These are phyloP conservation scores for Malus hybrid DNA, from an alignment of 331 rosid genomes.

Conservation along the genomic window DNA sequence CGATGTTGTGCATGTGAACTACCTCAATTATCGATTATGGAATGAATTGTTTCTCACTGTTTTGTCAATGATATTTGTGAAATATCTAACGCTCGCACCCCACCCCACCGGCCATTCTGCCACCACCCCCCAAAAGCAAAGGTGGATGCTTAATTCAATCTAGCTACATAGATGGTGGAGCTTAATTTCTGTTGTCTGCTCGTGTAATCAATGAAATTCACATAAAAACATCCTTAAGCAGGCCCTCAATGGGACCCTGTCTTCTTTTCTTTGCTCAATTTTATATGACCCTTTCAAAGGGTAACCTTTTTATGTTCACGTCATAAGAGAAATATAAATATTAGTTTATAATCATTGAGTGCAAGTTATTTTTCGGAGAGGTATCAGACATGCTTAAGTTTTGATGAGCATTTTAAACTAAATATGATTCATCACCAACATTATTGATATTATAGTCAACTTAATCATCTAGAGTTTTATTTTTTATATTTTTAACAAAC, in stretches of 20 bases:
- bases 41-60: background rate
- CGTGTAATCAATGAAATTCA: background rate
- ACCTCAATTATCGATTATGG: background rate
- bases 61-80: background rate
- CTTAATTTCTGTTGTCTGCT: background rate
- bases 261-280: background rate
- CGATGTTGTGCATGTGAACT: background rate
- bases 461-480: too few relatives aligned
- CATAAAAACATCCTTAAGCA: background rate
- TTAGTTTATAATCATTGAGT: accelerated
- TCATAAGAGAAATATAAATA: too few relatives aligned
- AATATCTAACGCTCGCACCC: background rate
- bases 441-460: too few relatives aligned
- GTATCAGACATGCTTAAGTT: too few relatives aligned
- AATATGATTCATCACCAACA: too few relatives aligned
- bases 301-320: accelerated
- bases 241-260: background rate
- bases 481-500: too few relatives aligned
- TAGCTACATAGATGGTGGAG: background rate
- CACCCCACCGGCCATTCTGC: background rate
- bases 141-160: background rate
- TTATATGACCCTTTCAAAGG: too few relatives aligned
- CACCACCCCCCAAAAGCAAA: background rate
- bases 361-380: too few relatives aligned
- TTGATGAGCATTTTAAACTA: too few relatives aligned